Base-by-base conservation (phyloP, 441 rosid species). In the Populus trichocarpa region DNA sequence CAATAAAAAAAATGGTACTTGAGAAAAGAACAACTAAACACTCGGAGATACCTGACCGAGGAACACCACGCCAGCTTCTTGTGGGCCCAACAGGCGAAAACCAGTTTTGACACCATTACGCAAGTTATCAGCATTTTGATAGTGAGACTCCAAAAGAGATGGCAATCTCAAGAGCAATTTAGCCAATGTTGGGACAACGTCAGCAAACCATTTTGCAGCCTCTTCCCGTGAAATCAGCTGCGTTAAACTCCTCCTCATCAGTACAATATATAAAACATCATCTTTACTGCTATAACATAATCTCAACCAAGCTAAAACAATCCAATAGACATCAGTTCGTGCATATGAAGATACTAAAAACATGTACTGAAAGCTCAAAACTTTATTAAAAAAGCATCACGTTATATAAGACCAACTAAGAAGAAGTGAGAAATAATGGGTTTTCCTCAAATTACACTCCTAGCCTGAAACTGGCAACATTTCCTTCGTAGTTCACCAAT, bases 11-110 rank as follows among this genome's bases (percentile, higher is more conserved):
- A 40, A 20, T 40, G 16, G 50, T 26, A 2, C 28, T 23, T 57
- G 70, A 67, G 72, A 28, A 81, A 35, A n/a, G 66, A 53, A 23
- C 57, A 67, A 70, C 5, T 5, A 61, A 76, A 69, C 28, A 42
- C 30, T 70, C 28, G n/a, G 28, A 59, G 53, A 79, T 77, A 93
- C 99, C 97, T 94, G 97, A 79, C 85, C 86, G 71, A 96, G 96
- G 66, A 94, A 86, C 75, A 91, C 97, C 4, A 90, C 77, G 78
- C 98, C 97, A 63, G 90, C 79, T 85, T 89, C 88, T 81, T 96
- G 98, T 2, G 83, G 70, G 75, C 79, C 81, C 81, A 96, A 83
- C 74, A 94, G 53, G 6, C 90, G 93, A 71, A 96, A 94, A 78
- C 90, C 88, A 8, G 90, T 81, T 70, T 78, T 74, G 70, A 85